Evolutionary conservation across 2,329 filamentous ascomycete species (phyloP), one percentile per base, ranked within the genome.

Genomic region (Rugonectria rugulosa): DNA sequence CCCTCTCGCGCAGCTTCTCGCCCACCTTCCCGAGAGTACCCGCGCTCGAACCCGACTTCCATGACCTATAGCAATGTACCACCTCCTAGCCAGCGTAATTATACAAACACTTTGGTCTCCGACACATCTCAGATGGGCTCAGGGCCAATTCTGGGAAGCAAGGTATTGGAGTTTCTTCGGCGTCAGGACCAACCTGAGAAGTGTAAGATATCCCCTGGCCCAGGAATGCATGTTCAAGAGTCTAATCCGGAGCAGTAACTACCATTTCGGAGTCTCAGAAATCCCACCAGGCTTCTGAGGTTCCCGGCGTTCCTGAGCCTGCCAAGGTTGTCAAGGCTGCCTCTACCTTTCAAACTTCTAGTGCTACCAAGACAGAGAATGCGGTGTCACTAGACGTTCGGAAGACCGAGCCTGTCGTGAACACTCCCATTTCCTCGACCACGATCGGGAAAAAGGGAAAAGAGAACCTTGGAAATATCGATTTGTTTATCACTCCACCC

Each of bases 121-220:
- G 40, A 57, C 27, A 40, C 56, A 44, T 21, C 49, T n/a, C 27
- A 56, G 26, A 56, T 44, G 11, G 23, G 23, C 3, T 32, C 57
- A 26, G 65, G 64, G 2, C 11, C 53, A 6, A 49, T 67, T 14
- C 51, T 72, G 27, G 69, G 69, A 5, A 57, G 7, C 11, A 42
- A 51, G 4, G 50, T 56, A 8, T 15, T 60, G 12, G 65, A 67
- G 15, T 72, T 72, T 38, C 52, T 72, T 5, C 27, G 34, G 9
- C 56, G 62, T 5, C 47, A 26, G 37, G 63, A 63, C 19, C 5
- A n/a, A 23, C 31, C 31, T 32, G 7, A 41, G 32, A n/a, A 43
- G 19, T 14, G 55, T 64, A 12, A 54, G 60, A 21, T 15, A 12
- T 15, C 6, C 8, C 6, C n/a, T 14, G 12, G 15, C 6, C 6